Evolutionary conservation across 306 rosid genomes (phyloP), one percentile per base, ranked within the genome.

Genomic region (Morella rubra): DNA sequence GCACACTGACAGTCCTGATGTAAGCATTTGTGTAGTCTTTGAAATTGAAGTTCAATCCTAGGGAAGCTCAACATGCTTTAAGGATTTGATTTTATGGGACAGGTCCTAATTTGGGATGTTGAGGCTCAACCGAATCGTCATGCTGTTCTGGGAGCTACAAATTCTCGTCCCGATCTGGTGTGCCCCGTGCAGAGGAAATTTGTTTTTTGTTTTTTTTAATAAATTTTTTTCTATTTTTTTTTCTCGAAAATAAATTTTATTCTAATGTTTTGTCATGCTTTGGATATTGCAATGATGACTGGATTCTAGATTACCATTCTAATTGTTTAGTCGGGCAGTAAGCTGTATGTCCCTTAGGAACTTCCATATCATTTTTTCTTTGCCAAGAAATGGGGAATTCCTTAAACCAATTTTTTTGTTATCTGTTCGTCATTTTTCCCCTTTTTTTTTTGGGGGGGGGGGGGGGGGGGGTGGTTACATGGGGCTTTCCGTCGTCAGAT

Each of bases 51-150:
- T 78, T 71, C 19, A 65, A 40, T 32, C 24, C 58, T 5, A 11
- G 41, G 7, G 22, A 54, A 77, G 51, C 69, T 66, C 65, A 59
- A 52, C 73, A 8, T 54, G 60, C 49, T 19, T 83, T 59, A 78
- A 78, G 18, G 52, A 40, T 65, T 49, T 14, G 59, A 47, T 44
- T 6, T 65, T 46, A 54, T 59, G 6, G 54, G 71, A 73, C 89
- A 96, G 99, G 98, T 96, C 52, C 91, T 96, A 20, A 89, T 96
- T 80, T 96, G 99, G 99, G 99, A 96, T 72, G 93, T 96, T 80
- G 99, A 96, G 80, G 87, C 88, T 78, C 99, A 96, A 81, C 96
- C 98, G 44, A 96, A 96, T 53, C 98, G 99, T 45, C 99, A 96
- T 82, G 98, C 98, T 64, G 96, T 96, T 72, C 89, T 89, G 79